These are phyloP conservation scores for Rubia tinctorum DNA, from an alignment of 305 asterid species.

Conservation along the genomic window DNA sequence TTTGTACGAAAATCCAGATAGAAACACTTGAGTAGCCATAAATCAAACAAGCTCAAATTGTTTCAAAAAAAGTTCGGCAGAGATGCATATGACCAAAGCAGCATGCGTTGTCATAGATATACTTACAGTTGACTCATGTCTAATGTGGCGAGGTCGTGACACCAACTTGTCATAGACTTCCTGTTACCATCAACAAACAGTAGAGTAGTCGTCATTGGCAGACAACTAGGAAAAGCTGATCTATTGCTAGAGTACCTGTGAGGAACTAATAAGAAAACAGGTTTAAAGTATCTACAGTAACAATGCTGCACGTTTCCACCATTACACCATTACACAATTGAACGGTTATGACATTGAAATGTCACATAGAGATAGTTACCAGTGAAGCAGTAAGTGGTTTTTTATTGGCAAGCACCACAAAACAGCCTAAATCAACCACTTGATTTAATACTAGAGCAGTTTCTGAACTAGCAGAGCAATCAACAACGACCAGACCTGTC, in stretches of 20 bases:
- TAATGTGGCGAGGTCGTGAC: conserved; percentile 61
- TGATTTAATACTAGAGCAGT: conserved; percentile 52
- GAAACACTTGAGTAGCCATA: neutral
- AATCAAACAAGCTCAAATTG: neutral
- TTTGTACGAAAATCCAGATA: neutral
- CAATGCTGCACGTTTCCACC: neutral
- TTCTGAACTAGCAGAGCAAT: conserved; percentile 94
- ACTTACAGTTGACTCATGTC: conserved; percentile 93
- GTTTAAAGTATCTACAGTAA: neutral
- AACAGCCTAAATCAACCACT: conserved; percentile 54
- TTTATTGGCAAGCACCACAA: conserved; percentile 92
- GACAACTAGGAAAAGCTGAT: neutral
- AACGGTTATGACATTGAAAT: neutral
- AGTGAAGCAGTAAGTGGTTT: conserved; percentile 78
- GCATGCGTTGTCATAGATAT: conserved; percentile 18
- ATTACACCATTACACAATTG: neutral
- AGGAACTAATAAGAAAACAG: neutral
- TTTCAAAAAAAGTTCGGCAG: neutral
- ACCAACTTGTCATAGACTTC: conserved; percentile 75
- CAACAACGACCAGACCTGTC: conserved; percentile 73
- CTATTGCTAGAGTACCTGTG: neutral
- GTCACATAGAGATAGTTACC: conserved; percentile 34
- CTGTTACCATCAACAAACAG: conserved; percentile 37
- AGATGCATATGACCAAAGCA: conserved; percentile 6
- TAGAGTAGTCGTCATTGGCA: neutral